phyloP scores from a whole-genome alignment of 2,329 filamentous ascomycete species.

The Triangularia verruculosa region DNA sequence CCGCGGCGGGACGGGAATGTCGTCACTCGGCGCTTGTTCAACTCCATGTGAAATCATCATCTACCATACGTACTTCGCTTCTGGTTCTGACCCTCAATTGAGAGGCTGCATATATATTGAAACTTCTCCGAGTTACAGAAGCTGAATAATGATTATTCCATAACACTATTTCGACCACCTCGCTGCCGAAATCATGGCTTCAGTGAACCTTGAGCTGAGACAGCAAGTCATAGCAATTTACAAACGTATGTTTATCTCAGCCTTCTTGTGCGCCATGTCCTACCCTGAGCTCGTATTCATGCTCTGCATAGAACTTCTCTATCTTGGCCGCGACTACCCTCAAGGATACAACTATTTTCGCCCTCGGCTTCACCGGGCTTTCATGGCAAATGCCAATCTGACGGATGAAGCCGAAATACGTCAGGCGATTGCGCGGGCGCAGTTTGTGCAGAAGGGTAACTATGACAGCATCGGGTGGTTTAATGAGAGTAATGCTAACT shows the following conservation, averaged over 20 bases:
- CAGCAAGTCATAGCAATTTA: slow-evolving; percentile 81
- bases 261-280: slow-evolving; percentile 1
- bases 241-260: slow-evolving; percentile 60
- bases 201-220: slow-evolving; percentile 58
- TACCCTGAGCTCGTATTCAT: neutral
- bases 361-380: slow-evolving; percentile 77
- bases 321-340: slow-evolving; percentile 82
- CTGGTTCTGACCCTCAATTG: neutral
- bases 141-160: neutral
- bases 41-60: neutral
- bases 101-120: neutral
- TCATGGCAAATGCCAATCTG: slow-evolving; percentile 69
- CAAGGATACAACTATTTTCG: slow-evolving; percentile 79
- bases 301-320: slow-evolving; percentile 68
- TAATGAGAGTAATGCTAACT: neutral
- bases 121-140: neutral
- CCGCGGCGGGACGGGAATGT: neutral
- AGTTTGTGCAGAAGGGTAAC: slow-evolving; percentile 87
- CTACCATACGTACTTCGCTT: neutral
- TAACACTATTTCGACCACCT: neutral
- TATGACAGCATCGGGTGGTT: neutral
- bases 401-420: slow-evolving; percentile 72
- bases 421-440: slow-evolving; percentile 70
- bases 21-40: neutral
- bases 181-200: neutral